A percentile compares a stretch with the other conserved stretches of the same genome.
These are phyloP conservation scores for Hansenula anomala DNA, from an alignment of 1,139 yeast species.

Conservation along the genomic window DNA sequence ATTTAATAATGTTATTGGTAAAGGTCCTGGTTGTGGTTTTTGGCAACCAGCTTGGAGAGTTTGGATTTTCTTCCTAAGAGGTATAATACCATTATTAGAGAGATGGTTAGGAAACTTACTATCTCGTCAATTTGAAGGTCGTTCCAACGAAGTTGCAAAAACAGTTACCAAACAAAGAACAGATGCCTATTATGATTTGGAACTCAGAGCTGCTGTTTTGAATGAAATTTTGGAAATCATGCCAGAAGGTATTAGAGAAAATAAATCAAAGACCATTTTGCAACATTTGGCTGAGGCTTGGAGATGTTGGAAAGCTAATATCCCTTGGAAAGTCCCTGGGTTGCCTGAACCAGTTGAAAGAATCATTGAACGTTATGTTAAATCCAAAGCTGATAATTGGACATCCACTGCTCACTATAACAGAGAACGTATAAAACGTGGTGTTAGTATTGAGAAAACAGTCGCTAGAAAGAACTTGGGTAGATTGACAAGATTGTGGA, in stretches of 20 bases:
- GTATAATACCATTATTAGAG: constrained; percentile 88
- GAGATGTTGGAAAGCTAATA: constrained; percentile 99
- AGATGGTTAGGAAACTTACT: constrained; percentile 92
- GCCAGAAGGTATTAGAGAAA: constrained; percentile 89
- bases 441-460: constrained; percentile 90
- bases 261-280: constrained; percentile 78
- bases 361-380: constrained; percentile 82
- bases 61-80: constrained; percentile 90
- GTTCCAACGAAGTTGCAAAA: constrained; percentile 89
- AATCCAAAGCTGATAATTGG: constrained; percentile 98
- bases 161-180: constrained; percentile 94
- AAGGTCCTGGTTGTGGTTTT: constrained; percentile 98
- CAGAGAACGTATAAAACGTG: constrained; percentile 81
- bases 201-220: constrained; percentile 89
- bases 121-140: constrained; percentile 93
- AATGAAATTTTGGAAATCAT: constrained; percentile 96
- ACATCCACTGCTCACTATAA: constrained; percentile 89
- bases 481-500: constrained; percentile 85
- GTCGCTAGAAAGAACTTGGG: constrained; percentile 93
- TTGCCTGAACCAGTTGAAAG: constrained; percentile 86
- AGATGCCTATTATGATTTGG: constrained; percentile 92
- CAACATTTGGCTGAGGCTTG: constrained; percentile 98
- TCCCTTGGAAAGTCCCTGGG: constrained; percentile 98
- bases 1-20: constrained; percentile 79
- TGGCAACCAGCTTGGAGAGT: constrained; percentile 99